Percentiles rank a stretch among this genome's conserved stretches.
These are phyloP conservation scores for Fagopyrum homotropicum DNA, from an alignment of 148 eudicot species.

Conservation along the genomic window DNA sequence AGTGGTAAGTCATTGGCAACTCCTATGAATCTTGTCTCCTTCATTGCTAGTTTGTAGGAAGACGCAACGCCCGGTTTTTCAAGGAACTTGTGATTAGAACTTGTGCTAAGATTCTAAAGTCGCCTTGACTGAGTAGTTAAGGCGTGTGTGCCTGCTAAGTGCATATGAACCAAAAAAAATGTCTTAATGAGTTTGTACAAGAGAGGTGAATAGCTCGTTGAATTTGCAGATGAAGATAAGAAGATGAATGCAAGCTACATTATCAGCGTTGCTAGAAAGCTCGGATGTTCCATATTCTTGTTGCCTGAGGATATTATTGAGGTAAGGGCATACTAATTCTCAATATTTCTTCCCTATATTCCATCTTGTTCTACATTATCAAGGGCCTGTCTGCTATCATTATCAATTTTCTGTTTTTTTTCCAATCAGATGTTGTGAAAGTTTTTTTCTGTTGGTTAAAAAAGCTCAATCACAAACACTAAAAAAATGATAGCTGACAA, in stretches of 20 bases:
- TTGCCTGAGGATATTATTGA: constrained; percentile 93
- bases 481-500: not conserved
- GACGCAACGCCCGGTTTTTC: not conserved
- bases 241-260: constrained; percentile 83
- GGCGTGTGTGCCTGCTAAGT: too few relatives aligned
- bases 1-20: constrained; percentile 41
- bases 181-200: not conserved
- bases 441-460: not conserved
- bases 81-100: not conserved
- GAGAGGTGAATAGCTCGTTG: not conserved
- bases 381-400: too few relatives aligned
- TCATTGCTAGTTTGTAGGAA: not conserved
- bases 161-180: not conserved
- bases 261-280: constrained; percentile 88
- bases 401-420: not conserved
- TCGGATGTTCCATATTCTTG: constrained; percentile 88
- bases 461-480: not conserved
- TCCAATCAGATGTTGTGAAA: not conserved
- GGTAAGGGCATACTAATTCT: constrained; percentile 29
- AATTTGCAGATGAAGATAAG: constrained; percentile 75
- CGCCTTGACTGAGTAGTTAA: too few relatives aligned
- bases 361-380: too few relatives aligned
- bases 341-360: too few relatives aligned
- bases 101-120: too few relatives aligned
- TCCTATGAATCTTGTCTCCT: not conserved